Evolutionary conservation across 2,329 filamentous ascomycete genomes (phyloP).

Genomic region (Fusarium tuaranense): DNA sequence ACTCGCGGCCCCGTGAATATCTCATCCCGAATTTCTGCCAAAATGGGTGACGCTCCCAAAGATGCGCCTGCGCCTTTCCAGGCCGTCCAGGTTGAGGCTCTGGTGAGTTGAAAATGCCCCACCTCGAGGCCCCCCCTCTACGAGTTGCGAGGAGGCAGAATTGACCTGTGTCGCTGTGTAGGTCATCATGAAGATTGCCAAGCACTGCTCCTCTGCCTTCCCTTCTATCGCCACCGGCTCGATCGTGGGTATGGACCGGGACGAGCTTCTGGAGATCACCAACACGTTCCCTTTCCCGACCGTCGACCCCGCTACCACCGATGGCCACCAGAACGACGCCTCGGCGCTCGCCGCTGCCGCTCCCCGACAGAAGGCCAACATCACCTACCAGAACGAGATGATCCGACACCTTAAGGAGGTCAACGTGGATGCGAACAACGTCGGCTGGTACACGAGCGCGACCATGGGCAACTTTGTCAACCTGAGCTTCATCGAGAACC

Average conservation of each 20-base stretch:
- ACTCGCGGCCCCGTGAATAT: slow-evolving; percentile 41
- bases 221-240: slow-evolving; percentile 90
- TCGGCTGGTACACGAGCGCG: slow-evolving; percentile 98
- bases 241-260: slow-evolving; percentile 92
- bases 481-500: slow-evolving; percentile 95
- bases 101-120: slow-evolving; percentile 72
- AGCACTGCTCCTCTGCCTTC: slow-evolving; percentile 89
- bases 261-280: slow-evolving; percentile 86
- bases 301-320: slow-evolving; percentile 75
- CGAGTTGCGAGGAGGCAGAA: slow-evolving; percentile 38
- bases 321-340: slow-evolving; percentile 80
- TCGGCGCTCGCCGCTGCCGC: slow-evolving; percentile 86
- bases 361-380: slow-evolving; percentile 91
- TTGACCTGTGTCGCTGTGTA: slow-evolving; percentile 52
- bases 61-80: slow-evolving; percentile 79
- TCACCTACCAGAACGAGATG: slow-evolving; percentile 94
- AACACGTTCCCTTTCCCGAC: slow-evolving; percentile 96
- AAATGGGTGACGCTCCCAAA: slow-evolving; percentile 71
- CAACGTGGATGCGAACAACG: slow-evolving; percentile 97
- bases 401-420: slow-evolving; percentile 96
- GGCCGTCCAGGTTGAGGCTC: slow-evolving; percentile 92
- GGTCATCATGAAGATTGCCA: slow-evolving; percentile 98
- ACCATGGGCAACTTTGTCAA: slow-evolving; percentile 99
- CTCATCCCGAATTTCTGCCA: slow-evolving; percentile 47
- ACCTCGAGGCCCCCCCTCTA: slow-evolving; percentile 47